phyloP scores from a whole-genome alignment of 1,139 yeast genomes.

The Maudiozyma humilis region DNA sequence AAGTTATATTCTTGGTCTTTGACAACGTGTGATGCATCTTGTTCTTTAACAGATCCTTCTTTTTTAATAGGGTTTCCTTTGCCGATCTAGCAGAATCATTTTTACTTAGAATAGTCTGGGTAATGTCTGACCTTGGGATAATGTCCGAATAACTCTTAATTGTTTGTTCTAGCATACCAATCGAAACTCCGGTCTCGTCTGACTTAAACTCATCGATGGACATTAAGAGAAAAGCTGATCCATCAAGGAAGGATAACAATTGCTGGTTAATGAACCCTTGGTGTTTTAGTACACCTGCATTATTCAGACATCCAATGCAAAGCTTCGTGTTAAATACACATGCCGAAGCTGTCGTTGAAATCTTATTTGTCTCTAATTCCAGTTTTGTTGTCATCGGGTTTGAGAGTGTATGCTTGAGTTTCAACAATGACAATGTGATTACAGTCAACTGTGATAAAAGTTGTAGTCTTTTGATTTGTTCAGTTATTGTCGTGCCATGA shows the following conservation, averaged over 20 bases:
- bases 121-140: conserved; percentile 13
- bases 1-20: conserved; percentile 2
- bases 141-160: conserved; percentile 13
- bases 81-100: conserved; percentile 2
- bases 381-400: conserved; percentile 17
- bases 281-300: conserved; percentile 8
- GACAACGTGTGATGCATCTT: conserved; percentile 7
- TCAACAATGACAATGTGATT: conserved; percentile 23
- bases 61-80: conserved; percentile 5
- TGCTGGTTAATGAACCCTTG: conserved; percentile 10
- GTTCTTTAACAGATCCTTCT: conserved; percentile 5
- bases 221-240: conserved; percentile 19
- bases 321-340: conserved; percentile 23
- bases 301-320: conserved; percentile 25
- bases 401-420: conserved; percentile 21
- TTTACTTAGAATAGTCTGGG: conserved; percentile 8
- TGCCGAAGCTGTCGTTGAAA: conserved; percentile 14
- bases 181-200: conserved; percentile 22
- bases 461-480: conserved; percentile 13
- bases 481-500: conserved; percentile 4
- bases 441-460: conserved; percentile 26
- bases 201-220: conserved; percentile 24
- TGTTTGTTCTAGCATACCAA: conserved; percentile 25
- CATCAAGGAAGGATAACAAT: conserved; percentile 17
- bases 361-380: conserved; percentile 25